Evolutionary conservation across 495 filamentous ascomycete species (phyloP).

Genomic region (Hypomontagnella submonticulosa): DNA sequence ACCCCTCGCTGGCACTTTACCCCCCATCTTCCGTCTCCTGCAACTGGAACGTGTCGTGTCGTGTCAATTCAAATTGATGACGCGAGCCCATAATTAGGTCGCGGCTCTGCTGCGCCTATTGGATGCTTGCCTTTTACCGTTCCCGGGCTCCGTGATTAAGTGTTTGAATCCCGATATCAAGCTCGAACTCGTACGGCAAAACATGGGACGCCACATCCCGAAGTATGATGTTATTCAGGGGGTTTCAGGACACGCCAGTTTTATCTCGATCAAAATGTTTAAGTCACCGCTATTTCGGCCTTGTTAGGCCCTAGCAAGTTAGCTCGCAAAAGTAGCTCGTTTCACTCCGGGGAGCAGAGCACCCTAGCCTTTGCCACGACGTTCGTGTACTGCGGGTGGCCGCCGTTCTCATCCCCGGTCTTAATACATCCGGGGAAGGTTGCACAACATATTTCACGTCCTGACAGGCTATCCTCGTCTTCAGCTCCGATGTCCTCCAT

Average conservation of each 20-base stretch:
- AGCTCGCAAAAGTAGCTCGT: slow-evolving; percentile 11
- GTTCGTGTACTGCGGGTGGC: slow-evolving; percentile 63
- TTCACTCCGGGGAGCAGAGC: slow-evolving; percentile 61
- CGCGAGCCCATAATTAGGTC: slow-evolving; percentile 7
- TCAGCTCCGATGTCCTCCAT: slow-evolving; percentile 70
- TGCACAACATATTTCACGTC: slow-evolving; percentile 60
- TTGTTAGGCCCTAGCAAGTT: slow-evolving; percentile 13
- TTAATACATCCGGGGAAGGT: slow-evolving; percentile 67
- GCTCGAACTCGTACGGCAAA: slow-evolving; percentile 22
- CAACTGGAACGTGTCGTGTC: slow-evolving; percentile 23
- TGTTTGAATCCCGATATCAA: slow-evolving; percentile 31
- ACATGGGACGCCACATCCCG: slow-evolving; percentile 31
- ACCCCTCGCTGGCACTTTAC: slow-evolving; percentile 3
- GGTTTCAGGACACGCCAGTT: background rate
- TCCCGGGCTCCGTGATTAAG: slow-evolving; percentile 16
- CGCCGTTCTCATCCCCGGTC: slow-evolving; percentile 65
- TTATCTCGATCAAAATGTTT: slow-evolving; percentile 34
- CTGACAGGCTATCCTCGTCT: slow-evolving; percentile 59
- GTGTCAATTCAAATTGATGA: slow-evolving; percentile 7
- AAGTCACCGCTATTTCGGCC: slow-evolving; percentile 37
- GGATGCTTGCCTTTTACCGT: slow-evolving; percentile 23
- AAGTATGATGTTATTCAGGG: slow-evolving; percentile 17
- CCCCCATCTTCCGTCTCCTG: slow-evolving; percentile 1
- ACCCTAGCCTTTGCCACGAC: slow-evolving; percentile 66
- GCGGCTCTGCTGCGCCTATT: slow-evolving; percentile 20